Conservation (phyloP, 2,329 filamentous ascomycete species). For the Colletotrichum siamense region DNA sequence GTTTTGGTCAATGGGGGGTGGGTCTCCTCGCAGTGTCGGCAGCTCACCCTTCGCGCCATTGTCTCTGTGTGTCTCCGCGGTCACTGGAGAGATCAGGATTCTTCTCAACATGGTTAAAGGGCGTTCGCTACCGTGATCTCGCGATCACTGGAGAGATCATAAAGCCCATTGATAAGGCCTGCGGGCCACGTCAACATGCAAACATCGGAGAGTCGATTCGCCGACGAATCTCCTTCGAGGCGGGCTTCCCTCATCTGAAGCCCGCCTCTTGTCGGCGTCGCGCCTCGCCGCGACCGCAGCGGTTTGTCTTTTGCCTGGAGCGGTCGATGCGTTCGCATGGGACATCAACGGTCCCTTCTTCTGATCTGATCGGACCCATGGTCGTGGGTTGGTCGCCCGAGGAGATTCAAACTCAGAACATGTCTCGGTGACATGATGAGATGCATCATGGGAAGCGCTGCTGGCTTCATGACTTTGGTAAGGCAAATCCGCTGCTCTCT, state of each 20-base stretch:
- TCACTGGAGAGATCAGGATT: neutral
- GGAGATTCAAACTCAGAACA: neutral
- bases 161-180: neutral
- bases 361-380: neutral
- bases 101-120: neutral
- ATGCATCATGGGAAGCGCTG: neutral
- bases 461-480: neutral
- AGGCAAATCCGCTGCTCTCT: neutral
- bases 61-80: neutral
- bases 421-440: neutral
- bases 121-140: neutral
- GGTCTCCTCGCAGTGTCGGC: neutral
- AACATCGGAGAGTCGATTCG: neutral
- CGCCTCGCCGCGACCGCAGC: neutral
- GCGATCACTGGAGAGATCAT: neutral
- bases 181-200: neutral
- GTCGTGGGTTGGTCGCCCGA: neutral
- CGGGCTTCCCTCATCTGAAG: neutral
- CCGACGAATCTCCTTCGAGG: neutral
- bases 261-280: neutral
- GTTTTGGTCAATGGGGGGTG: neutral
- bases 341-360: neutral
- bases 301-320: accelerated
- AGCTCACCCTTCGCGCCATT: neutral
- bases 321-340: neutral